Base-by-base conservation (phyloP, 768 basidiomycete species). In the Boletus edulis region DNA sequence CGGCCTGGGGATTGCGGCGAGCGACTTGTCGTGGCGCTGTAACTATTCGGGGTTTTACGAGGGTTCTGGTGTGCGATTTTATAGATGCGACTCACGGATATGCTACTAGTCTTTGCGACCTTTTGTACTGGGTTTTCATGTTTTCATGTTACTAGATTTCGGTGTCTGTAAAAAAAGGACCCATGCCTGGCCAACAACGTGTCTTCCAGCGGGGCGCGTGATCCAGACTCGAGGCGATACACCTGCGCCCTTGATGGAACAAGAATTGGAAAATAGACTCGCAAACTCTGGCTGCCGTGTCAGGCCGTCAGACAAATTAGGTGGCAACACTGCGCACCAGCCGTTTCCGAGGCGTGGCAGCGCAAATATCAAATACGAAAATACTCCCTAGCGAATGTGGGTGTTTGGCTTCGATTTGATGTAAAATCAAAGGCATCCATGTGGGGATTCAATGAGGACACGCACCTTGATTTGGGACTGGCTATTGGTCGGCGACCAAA, bases 351-450 rank as follows among this genome's bases (percentile, higher is more conserved):
- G 45, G 37, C 52, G 39, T 53, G 61, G 42, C 51, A 52, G 49
- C 40, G 54, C 39, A 58, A 35, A 63, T 60, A 65, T 62, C 52
- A 65, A 67, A 67, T 65, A 46, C n/a, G 31, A 50, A 40, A 55
- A 56, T 52, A 46, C 40, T 55, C 52, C 52, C 37, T 34, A 35
- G 54, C 39, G 45, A 18, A 38, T 40, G 43, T 2, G 9, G 32
- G 49, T 10, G 39, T 24, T 27, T 27, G 32, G 53, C 41, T 42
- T 54, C 51, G 48, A 46, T 51, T 44, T 51, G 53, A 60, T 64
- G 60, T 43, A 43, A 53, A 52, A 40, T 41, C 48, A 54, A 50
- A 52, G 46, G 46, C 44, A 46, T 50, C 9, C 38, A 14, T 39
- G 31, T 51, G 44, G 20, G 54, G 58, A 41, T 42, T 43, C 20